Evolutionary conservation across 1,139 yeast species (phyloP).

Genomic region (Lodderomyces orthopsilosis): DNA sequence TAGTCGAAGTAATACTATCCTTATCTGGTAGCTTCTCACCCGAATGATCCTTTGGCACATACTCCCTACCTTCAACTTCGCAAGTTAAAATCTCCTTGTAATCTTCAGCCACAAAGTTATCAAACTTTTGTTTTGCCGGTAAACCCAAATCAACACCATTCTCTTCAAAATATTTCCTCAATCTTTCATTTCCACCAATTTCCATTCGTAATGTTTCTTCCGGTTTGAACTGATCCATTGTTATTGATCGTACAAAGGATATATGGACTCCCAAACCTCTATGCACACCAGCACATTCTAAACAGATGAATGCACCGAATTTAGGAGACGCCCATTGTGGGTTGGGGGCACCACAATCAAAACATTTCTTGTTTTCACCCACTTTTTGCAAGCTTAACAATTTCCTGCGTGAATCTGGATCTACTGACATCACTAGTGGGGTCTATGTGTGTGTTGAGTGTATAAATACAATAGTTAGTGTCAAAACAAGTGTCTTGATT

Average conservation of each 20-base stretch:
- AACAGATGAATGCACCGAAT: conserved; percentile 92
- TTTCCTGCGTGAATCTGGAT: conserved; percentile 86
- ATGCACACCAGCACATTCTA: conserved; percentile 96
- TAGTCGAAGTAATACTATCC: conserved; percentile 3
- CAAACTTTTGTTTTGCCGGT: conserved; percentile 74
- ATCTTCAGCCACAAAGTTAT: conserved; percentile 90
- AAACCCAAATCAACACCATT: conserved; percentile 70
- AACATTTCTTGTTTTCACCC: conserved; percentile 84
- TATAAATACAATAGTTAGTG: not conserved
- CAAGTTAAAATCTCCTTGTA: conserved; percentile 81
- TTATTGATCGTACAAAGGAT: conserved; percentile 92
- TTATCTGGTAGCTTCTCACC: conserved; percentile 44
- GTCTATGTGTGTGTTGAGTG: not conserved
- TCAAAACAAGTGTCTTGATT: not conserved
- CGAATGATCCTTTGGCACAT: conserved; percentile 65
- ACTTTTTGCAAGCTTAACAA: conserved; percentile 74
- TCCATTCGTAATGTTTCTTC: conserved; percentile 92
- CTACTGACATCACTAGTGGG: conserved; percentile 56
- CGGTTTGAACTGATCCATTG: conserved; percentile 96
- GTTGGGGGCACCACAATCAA: conserved; percentile 92
- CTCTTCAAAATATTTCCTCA: conserved; percentile 61
- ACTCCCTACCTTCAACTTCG: conserved; percentile 69
- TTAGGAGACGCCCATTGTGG: conserved; percentile 99
- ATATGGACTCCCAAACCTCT: conserved; percentile 96
- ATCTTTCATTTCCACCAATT: conserved; percentile 85